Conservation (phyloP, 2,329 filamentous ascomycete genomes). For the Penicillium sp. region DNA sequence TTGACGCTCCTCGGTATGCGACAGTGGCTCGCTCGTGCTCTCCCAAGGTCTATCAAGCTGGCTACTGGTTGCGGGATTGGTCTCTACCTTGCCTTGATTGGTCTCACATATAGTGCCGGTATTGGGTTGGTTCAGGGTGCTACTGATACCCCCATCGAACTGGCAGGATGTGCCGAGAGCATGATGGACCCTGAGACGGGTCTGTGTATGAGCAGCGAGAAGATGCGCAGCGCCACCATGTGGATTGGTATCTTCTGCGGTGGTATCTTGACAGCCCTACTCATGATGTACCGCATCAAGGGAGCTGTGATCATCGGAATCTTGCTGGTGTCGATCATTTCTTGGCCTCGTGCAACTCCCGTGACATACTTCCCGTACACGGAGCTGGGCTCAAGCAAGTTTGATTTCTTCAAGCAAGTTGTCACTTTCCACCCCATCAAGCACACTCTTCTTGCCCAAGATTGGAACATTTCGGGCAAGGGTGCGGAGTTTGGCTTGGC, state of each 20-base stretch:
- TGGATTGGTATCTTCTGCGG: conserved; percentile 90
- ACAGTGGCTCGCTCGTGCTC: conserved; percentile 83
- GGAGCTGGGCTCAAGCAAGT: conserved; percentile 65
- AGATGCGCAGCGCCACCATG: conserved; percentile 81
- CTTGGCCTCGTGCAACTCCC: conserved; percentile 75
- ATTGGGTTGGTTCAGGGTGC: conserved; percentile 76
- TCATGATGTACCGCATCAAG: conserved; percentile 85
- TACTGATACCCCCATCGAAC: conserved; percentile 66
- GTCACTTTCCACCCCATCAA: conserved; percentile 80
- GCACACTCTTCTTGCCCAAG: conserved; percentile 67
- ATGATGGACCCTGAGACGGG: conserved; percentile 42
- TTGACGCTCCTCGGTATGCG: conserved; percentile 79
- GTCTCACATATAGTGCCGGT: conserved; percentile 74
- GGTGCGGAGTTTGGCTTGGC: conserved; percentile 78
- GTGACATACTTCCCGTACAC: conserved; percentile 83
- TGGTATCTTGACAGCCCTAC: conserved; percentile 73
- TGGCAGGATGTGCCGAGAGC: conserved; percentile 68
- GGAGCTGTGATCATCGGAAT: conserved; percentile 85
- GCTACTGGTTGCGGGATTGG: conserved; percentile 85
- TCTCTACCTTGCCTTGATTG: conserved; percentile 69
- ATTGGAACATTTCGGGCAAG: conserved; percentile 70
- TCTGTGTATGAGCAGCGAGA: conserved; percentile 62
- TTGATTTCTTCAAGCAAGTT: conserved; percentile 86
- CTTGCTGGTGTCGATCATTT: conserved; percentile 80
- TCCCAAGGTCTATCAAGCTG: conserved; percentile 82